phyloP scores from a whole-genome alignment of 2,329 filamentous ascomycete genomes.

The Aspergillus glaucus region DNA sequence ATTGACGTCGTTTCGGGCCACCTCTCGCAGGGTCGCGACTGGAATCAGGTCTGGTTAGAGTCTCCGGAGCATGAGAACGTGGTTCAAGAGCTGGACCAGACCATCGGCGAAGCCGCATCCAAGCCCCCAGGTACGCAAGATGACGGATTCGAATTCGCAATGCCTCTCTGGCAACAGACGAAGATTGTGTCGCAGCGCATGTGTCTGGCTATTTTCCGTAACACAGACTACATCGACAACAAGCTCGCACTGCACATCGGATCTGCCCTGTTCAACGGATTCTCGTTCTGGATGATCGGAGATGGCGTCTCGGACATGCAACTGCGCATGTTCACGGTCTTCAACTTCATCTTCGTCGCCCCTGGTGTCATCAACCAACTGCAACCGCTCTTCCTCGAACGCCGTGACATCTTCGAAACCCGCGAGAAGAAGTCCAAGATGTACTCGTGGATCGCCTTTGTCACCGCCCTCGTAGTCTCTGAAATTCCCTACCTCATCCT shows the following conservation, averaged over 20 bases:
- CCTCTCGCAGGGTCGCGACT: constrained; percentile 52
- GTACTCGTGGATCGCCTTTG: constrained; percentile 70
- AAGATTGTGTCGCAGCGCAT: constrained; percentile 60
- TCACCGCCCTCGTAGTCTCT: constrained; percentile 59
- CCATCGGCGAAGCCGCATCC: constrained; percentile 45
- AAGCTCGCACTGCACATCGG: constrained; percentile 54
- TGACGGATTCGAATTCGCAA: constrained; percentile 57
- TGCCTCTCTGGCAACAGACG: constrained; percentile 57
- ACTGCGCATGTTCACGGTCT: constrained; percentile 64
- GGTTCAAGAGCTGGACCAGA: constrained; percentile 56
- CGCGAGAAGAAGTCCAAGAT: constrained; percentile 66
- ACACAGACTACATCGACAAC: constrained; percentile 60
- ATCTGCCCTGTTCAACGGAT: constrained; percentile 43
- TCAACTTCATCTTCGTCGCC: constrained; percentile 54
- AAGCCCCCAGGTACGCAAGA: constrained; percentile 40
- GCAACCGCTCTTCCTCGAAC: constrained; percentile 64
- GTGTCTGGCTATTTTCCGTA: constrained; percentile 60
- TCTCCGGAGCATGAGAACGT: constrained; percentile 55
- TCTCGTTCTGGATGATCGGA: constrained; percentile 63
- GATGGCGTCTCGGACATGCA: constrained; percentile 60
- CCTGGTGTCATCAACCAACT: constrained; percentile 43
- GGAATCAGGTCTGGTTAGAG: constrained; percentile 65
- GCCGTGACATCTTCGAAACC: constrained; percentile 58
- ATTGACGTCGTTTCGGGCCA: constrained; percentile 45
- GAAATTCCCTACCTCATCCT: constrained; percentile 64